Conservation (phyloP, 768 basidiomycete genomes). For the Mycena filopes region DNA sequence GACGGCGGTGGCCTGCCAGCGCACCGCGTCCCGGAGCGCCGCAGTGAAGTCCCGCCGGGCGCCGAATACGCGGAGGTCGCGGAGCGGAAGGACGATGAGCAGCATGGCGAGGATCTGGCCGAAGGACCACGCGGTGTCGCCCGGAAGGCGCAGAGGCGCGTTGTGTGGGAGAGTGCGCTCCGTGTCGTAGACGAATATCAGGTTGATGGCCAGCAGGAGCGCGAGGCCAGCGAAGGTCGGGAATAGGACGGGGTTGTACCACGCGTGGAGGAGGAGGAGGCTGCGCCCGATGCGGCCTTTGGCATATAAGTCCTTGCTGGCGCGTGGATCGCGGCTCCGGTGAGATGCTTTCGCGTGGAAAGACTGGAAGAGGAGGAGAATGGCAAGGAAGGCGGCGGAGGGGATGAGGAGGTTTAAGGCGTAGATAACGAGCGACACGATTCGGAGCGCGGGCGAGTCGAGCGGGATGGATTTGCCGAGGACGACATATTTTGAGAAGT, state of each 20-base stretch:
- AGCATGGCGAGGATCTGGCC: constrained; percentile 37
- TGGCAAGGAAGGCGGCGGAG: background rate
- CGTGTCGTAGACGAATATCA: constrained; percentile 33
- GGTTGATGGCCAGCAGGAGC: constrained; percentile 30
- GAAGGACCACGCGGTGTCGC: constrained; percentile 33
- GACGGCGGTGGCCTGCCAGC: background rate
- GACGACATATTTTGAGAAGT: background rate
- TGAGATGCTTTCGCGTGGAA: background rate
- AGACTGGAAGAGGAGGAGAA: background rate
- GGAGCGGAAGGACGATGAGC: constrained; percentile 36
- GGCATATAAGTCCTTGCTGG: background rate
- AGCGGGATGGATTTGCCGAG: constrained; percentile 15
- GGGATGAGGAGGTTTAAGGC: constrained; percentile 2
- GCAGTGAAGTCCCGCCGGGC: background rate
- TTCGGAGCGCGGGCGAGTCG: background rate
- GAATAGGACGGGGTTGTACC: constrained; percentile 11
- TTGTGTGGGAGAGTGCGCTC: constrained; percentile 32
- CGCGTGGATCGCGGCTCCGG: background rate
- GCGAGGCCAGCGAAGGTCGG: constrained; percentile 16
- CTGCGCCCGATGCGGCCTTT: constrained; percentile 1
- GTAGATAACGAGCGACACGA: constrained; percentile 12
- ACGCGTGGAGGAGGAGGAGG: background rate
- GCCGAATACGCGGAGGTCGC: constrained; percentile 23
- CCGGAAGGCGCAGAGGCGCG: background rate
- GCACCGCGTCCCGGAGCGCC: background rate